A percentile compares a stretch with the other conserved stretches of the same genome.
phyloP scores from a whole-genome alignment of 2,329 filamentous ascomycete species.

The Claviceps sorghi region DNA sequence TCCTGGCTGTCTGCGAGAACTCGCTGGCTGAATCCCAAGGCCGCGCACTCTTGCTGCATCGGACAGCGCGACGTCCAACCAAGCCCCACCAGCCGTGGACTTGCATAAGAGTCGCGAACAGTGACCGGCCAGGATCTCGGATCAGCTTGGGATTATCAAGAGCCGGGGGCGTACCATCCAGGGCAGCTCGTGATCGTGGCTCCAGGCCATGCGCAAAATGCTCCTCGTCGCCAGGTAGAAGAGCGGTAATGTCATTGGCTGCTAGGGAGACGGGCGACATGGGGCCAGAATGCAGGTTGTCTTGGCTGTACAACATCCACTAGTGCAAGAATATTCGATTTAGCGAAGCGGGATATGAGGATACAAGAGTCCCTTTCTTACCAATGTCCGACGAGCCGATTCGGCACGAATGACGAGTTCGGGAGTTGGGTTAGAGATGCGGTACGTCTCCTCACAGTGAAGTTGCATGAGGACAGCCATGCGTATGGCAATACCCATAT shows the following conservation, averaged over 20 bases:
- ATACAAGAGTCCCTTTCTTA: constrained; percentile 16
- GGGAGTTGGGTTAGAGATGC: constrained; percentile 24
- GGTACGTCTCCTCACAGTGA: constrained; percentile 41
- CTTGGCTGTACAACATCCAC: constrained; percentile 47
- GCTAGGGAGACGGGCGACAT: constrained; percentile 35
- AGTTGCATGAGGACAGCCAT: constrained; percentile 41
- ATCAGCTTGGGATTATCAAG: constrained; percentile 29
- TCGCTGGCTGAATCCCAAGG: constrained; percentile 35
- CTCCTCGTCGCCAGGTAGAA: constrained; percentile 37
- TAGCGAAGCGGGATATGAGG: not conserved
- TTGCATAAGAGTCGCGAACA: constrained; percentile 42
- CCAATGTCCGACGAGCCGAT: constrained; percentile 41
- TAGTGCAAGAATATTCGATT: constrained; percentile 10
- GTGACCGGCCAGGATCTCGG: constrained; percentile 29
- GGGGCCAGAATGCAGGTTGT: constrained; percentile 40
- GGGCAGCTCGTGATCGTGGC: constrained; percentile 35
- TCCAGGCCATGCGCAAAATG: constrained; percentile 34
- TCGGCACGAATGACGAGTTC: constrained; percentile 35
- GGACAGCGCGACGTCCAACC: constrained; percentile 33
- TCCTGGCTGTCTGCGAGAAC: constrained; percentile 28
- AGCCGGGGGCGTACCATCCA: constrained; percentile 38
- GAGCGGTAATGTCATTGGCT: constrained; percentile 37
- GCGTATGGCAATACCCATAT: constrained; percentile 40
- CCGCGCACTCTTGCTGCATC: constrained; percentile 25
- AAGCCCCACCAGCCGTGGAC: constrained; percentile 40